phyloP scores from a whole-genome alignment of 2,329 filamentous ascomycete species.

The Cladosporium sp. region DNA sequence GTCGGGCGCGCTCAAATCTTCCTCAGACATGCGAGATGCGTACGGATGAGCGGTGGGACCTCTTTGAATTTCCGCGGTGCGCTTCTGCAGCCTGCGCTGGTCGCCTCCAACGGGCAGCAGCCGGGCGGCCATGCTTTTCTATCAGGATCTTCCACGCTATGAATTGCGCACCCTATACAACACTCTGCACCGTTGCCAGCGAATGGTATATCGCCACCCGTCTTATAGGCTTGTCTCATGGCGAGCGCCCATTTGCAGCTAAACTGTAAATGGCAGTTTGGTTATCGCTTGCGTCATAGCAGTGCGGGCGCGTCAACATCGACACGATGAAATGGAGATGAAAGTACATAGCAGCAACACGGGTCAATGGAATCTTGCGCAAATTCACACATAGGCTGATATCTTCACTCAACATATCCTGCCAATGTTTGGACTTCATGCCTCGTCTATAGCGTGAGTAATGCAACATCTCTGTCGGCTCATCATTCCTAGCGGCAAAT shows the following conservation, averaged over 20 bases:
- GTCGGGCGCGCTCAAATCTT: no score
- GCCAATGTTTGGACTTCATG: background rate
- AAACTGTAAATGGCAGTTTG: background rate
- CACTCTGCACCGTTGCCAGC: slow-evolving; percentile 10
- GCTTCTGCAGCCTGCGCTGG: slow-evolving; percentile 1
- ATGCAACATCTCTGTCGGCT: no score
- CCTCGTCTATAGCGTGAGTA: background rate
- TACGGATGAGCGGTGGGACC: slow-evolving; percentile 2
- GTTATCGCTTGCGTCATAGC: background rate
- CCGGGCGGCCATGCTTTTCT: background rate
- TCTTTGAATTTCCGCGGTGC: slow-evolving; percentile 4
- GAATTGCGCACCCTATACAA: slow-evolving; percentile 10
- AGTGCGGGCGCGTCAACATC: background rate
- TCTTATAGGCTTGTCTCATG: background rate
- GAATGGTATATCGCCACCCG: background rate
- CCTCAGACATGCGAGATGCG: background rate
- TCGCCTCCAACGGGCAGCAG: background rate
- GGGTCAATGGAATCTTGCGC: background rate
- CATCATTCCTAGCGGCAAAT: no score
- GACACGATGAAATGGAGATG: no score
- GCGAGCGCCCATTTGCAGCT: background rate
- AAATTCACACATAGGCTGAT: background rate
- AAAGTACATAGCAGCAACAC: background rate
- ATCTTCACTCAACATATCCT: background rate
- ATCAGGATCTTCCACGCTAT: slow-evolving; percentile 9